Evolutionary conservation across 345 rosid species (phyloP), one percentile per base, ranked within the genome.

Genomic region (Kernera saxatilis): DNA sequence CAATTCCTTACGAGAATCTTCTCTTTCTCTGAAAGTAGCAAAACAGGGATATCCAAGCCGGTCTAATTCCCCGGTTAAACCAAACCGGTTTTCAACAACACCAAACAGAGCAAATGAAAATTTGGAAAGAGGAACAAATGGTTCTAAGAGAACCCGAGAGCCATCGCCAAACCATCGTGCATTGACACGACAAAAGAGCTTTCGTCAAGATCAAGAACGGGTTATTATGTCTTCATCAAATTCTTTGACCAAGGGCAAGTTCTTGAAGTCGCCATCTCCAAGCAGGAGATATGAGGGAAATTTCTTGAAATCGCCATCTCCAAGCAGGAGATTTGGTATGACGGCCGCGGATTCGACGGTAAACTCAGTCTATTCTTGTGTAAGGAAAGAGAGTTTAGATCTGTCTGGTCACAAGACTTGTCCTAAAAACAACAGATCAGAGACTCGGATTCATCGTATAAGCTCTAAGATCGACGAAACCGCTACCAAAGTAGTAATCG

Each of bases 161-260:
- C 85, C 81, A 66, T 88, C 98, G 0, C 97, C 96, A n/a, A 56
- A 62, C 53, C 70, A 71, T 55, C 58, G 73, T 5, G 40, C 79
- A 18, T 39, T 84, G 36, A 73, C 82, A 3, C 76, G 92, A 26
- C 89, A 90, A 59, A 93, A 87, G 82, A 87, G 91, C 79, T 86
- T 86, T 70, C 85, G 92, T 37, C 70, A 49, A 32, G 86, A 87
- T 23, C 66, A 76, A 23, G 84, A 76, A 54, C 63, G 29, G 56
- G 72, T 45, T 36, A 29, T 49, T 44, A n/a, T 78, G 25, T 30
- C 66, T 18, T 66, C 54, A 8, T 35, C 77, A 3, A 39, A 73
- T 48, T 70, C 68, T 54, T 26, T 72, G 29, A 71, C 69, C n/a
- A 77, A 67, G 14, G 46, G 80, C 0, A 77, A 78, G 66, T 33